Evolutionary conservation across 2,329 filamentous ascomycete species (phyloP), one percentile per base, ranked within the genome.

Genomic region (Aspergillus fumigatiaffinis): DNA sequence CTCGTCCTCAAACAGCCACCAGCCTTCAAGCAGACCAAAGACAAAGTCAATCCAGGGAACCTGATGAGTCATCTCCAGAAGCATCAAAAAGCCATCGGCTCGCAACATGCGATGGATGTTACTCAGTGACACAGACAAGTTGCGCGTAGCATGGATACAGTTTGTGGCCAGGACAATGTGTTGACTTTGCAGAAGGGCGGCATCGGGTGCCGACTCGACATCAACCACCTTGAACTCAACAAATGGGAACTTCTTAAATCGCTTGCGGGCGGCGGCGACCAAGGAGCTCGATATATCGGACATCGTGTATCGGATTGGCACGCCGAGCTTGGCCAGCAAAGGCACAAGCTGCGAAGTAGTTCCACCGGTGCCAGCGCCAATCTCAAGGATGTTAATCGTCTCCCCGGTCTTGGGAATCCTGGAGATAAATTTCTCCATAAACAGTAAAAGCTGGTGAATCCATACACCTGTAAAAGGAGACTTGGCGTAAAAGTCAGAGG

Each of bases 1-100:
- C 1, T 67, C 71, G 51, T 75, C 71, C 8, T 71, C 64, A 46
- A 72, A 72, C 1, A 71, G 54, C 73, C 72, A 74, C 72, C 71
- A 73, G 8, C 72, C 72, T 28, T 73, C 71, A 3, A 74, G 54
- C 1, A 71, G 51, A 1, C 73, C 73, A 42, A 70, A 72, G n/a
- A 71, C 57, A 1, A 73, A 20, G 50, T 73, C 70, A 7, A 71
- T 51, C 62, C 63, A 73, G 47, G 51, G 52, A 2, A 73, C 23
- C 3, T 47, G 56, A 3, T 59, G 38, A 1, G 67, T 74, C 56
- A 71, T 66, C 54, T 74, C 71, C 1, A 70, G 50, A 42, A 73
- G 49, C 44, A 67, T 59, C 1, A 73, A 54, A 32, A 69, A 64
- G 1, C 69, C 72, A 47, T 72, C 70, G 0, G 62, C 58, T 2